Evolutionary conservation across 2,329 filamentous ascomycete genomes (phyloP).

Genomic region (Capronia epimyces): DNA sequence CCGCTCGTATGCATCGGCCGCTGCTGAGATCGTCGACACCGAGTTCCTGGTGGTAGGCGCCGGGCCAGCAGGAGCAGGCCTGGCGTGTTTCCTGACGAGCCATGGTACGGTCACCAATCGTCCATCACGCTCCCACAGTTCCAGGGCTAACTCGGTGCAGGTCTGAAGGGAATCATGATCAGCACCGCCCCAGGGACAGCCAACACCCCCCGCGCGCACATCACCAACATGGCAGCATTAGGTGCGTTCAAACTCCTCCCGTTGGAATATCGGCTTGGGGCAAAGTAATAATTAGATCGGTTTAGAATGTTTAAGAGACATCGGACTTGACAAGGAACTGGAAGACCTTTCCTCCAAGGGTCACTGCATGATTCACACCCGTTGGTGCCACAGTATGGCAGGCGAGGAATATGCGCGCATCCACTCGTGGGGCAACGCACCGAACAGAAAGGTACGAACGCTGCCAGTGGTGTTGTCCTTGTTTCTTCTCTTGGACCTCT

Average conservation of each 20-base stretch:
- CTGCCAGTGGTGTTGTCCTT: background rate
- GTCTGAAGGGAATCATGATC: constrained; percentile 19
- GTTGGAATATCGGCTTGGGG: background rate
- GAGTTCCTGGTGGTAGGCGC: constrained; percentile 36
- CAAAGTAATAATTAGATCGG: background rate
- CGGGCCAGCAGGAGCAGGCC: constrained; percentile 50
- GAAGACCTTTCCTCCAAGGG: constrained; percentile 31
- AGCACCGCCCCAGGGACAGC: constrained; percentile 13
- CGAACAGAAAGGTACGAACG: constrained; percentile 35
- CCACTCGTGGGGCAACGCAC: constrained; percentile 41
- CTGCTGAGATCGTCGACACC: background rate
- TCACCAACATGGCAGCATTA: constrained; percentile 15
- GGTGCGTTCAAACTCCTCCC: constrained; percentile 3
- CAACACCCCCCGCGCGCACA: constrained; percentile 13
- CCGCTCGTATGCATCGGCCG: no score
- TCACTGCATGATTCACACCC: constrained; percentile 37
- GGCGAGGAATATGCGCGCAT: constrained; percentile 42
- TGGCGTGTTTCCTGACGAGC: constrained; percentile 29
- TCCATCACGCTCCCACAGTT: background rate
- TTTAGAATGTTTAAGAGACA: constrained; percentile 1
- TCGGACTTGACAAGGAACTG: constrained; percentile 27
- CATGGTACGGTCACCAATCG: constrained; percentile 37
- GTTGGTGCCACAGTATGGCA: constrained; percentile 42
- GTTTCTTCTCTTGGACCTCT: no score
- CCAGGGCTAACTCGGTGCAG: constrained; percentile 1